Evolutionary conservation across 306 rosid genomes (phyloP).

Genomic region (Dryas octopetala): DNA sequence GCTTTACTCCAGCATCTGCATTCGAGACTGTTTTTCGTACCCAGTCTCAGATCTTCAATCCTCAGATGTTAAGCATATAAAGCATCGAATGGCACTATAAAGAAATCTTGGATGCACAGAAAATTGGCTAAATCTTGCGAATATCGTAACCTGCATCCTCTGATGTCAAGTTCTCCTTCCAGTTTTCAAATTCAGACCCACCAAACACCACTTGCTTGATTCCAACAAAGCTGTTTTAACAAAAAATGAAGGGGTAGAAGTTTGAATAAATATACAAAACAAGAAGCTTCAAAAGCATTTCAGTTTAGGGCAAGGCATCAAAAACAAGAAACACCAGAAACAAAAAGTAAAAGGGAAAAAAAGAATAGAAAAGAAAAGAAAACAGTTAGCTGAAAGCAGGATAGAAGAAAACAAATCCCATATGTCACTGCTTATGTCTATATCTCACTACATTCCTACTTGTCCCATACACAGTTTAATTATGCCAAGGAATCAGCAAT

Average conservation of each 20-base stretch:
- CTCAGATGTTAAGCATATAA: not conserved
- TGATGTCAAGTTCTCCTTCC: slow-evolving; percentile 78
- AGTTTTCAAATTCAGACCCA: slow-evolving; percentile 75
- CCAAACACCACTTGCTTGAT: slow-evolving; percentile 85
- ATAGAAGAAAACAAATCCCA: not conserved
- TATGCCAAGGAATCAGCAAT: not conserved
- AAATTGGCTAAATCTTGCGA: slow-evolving; percentile 58
- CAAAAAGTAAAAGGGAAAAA: not conserved
- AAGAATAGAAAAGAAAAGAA: no score
- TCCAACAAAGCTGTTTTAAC: slow-evolving; percentile 57
- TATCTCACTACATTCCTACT: slow-evolving; percentile 4
- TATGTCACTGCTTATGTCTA: not conserved
- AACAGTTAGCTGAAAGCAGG: no score
- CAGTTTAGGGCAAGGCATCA: not conserved
- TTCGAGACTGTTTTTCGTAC: not conserved
- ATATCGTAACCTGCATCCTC: slow-evolving; percentile 72
- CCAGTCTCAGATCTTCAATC: not conserved
- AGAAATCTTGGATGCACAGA: slow-evolving; percentile 12
- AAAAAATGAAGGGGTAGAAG: slow-evolving; percentile 5
- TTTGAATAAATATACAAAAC: not conserved
- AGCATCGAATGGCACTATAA: not conserved
- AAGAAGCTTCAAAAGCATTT: not conserved
- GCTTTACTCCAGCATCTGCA: not conserved
- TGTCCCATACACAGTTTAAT: not conserved
- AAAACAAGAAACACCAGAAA: not conserved